A percentile compares a stretch with the other conserved stretches of the same genome.
Conservation (phyloP, 208 protist genomes). For the Acanthamoeba castellanii region DNA sequence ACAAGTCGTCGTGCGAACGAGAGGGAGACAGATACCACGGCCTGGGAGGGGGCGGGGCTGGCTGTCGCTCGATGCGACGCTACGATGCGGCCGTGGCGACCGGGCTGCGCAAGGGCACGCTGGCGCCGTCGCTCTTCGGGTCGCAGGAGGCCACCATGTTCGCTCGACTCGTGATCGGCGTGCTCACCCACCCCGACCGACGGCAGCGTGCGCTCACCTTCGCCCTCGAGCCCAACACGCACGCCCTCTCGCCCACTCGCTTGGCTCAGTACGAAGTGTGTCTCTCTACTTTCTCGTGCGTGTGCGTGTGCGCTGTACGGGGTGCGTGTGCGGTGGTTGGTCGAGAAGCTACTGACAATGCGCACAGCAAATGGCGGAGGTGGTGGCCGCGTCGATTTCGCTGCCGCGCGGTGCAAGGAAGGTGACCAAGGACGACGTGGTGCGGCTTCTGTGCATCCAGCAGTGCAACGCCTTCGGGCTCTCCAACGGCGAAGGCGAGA, state of each 20-base stretch:
- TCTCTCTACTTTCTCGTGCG: background rate
- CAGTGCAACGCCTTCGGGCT: conserved; percentile 36
- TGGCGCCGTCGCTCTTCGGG: background rate
- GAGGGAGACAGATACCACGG: conserved; percentile 3
- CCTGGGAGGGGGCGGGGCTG: background rate
- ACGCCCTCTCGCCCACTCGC: background rate
- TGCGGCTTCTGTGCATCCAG: conserved; percentile 38
- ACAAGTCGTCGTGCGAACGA: background rate
- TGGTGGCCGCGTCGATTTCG: conserved; percentile 16
- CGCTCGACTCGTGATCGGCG: conserved; percentile 43
- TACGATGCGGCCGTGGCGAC: conserved; percentile 20
- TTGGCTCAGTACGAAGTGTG: conserved; percentile 32
- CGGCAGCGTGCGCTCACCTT: conserved; percentile 13
- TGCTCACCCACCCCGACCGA: conserved; percentile 29
- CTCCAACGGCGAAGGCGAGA: conserved; percentile 24
- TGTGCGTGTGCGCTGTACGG: background rate
- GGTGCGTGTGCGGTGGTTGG: background rate
- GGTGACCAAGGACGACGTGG: background rate
- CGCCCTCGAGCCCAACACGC: conserved; percentile 27
- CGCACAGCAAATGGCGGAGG: conserved; percentile 36
- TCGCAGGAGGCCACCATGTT: conserved; percentile 45
- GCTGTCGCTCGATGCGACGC: conserved; percentile 22
- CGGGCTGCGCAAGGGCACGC: conserved; percentile 39
- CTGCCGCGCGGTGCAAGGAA: conserved; percentile 9
- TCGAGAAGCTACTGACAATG: background rate